These are phyloP conservation scores for Ustilago hordei DNA, from an alignment of 1,284 basidiomycete species.

Conservation along the genomic window DNA sequence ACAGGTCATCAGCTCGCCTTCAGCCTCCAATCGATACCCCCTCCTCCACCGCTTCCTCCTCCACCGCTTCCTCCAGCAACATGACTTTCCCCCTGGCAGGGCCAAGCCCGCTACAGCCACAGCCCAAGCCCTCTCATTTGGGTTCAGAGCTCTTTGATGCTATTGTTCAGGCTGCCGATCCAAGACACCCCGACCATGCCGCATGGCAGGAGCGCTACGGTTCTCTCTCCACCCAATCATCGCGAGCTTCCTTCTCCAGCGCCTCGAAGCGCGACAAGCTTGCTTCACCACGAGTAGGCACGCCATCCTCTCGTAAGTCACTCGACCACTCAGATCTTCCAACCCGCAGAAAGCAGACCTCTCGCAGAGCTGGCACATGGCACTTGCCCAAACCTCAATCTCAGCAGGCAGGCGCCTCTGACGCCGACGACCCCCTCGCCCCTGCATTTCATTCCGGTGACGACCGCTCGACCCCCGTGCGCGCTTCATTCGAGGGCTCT, in stretches of 20 bases:
- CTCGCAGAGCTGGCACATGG: slow-evolving; percentile 17
- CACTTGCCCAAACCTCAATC: slow-evolving; percentile 12
- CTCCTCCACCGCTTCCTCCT: neutral
- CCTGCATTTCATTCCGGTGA: slow-evolving; percentile 7
- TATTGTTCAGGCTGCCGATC: slow-evolving; percentile 47
- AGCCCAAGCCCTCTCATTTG: slow-evolving; percentile 18
- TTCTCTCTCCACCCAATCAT: slow-evolving; percentile 27
- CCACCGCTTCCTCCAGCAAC: neutral
- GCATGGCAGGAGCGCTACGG: slow-evolving; percentile 40
- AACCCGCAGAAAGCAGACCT: slow-evolving; percentile 10
- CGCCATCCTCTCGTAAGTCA: slow-evolving; percentile 19
- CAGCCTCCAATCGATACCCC: neutral
- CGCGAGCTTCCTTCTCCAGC: slow-evolving; percentile 28
- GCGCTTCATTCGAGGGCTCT: slow-evolving; percentile 37
- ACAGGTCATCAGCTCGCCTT: neutral
- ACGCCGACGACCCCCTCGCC: slow-evolving; percentile 32
- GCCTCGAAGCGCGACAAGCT: slow-evolving; percentile 20
- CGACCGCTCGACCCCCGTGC: slow-evolving; percentile 12
- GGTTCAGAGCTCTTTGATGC: slow-evolving; percentile 45
- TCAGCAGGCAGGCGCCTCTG: slow-evolving; percentile 23
- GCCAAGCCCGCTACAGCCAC: slow-evolving; percentile 12
- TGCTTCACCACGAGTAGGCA: slow-evolving; percentile 2
- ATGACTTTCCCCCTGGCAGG: neutral
- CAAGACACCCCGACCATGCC: slow-evolving; percentile 39
- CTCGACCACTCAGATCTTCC: slow-evolving; percentile 26